These are phyloP conservation scores for Alternaria metachromatica DNA, from an alignment of 2,329 filamentous ascomycete species.

Conservation along the genomic window DNA sequence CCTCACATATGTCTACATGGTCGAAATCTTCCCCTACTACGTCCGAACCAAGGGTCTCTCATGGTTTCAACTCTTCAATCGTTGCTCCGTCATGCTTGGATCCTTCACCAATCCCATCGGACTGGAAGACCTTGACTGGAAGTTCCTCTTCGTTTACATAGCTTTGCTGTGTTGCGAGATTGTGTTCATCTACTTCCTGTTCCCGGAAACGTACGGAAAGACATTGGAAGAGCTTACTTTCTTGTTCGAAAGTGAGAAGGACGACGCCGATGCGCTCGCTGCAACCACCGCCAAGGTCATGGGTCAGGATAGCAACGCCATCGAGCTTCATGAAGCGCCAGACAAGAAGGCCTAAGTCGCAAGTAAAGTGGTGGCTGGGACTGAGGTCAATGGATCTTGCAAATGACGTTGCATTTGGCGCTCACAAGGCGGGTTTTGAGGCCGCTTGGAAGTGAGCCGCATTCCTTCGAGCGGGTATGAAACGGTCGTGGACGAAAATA, in stretches of 20 bases:
- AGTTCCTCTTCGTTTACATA: constrained; percentile 69
- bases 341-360: constrained; percentile 32
- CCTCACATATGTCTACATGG: constrained; percentile 62
- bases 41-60: constrained; percentile 58
- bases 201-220: constrained; percentile 44
- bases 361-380: background rate
- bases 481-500: background rate
- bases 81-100: constrained; percentile 66
- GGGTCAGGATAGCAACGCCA: constrained; percentile 21
- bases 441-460: background rate
- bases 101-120: constrained; percentile 69
- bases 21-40: constrained; percentile 59
- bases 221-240: constrained; percentile 45
- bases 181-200: constrained; percentile 46
- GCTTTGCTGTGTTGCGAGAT: constrained; percentile 43
- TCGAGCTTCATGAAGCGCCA: constrained; percentile 31
- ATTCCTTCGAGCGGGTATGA: constrained; percentile 4
- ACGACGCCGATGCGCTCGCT: constrained; percentile 27
- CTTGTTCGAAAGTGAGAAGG: constrained; percentile 40
- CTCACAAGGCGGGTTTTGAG: constrained; percentile 2
- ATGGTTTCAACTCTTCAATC: constrained; percentile 68
- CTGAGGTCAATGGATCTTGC: background rate
- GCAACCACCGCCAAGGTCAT: constrained; percentile 30
- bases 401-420: constrained; percentile 10
- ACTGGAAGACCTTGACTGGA: constrained; percentile 65